Base-by-base conservation (phyloP, 441 rosid species). In the Breynia disticha region DNA sequence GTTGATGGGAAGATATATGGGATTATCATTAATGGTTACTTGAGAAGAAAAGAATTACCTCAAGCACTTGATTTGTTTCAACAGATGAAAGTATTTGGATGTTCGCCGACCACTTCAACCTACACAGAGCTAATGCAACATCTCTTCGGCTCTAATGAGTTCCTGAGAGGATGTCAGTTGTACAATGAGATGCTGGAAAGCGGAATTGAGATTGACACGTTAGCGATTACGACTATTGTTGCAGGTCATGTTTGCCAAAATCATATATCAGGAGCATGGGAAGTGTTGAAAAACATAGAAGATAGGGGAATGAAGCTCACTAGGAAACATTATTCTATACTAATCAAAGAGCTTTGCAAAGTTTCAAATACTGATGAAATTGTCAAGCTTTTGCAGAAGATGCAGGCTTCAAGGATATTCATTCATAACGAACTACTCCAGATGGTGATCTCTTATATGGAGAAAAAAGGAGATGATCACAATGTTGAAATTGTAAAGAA, bases 81-180 rank as follows among this genome's bases (percentile, higher is more conserved):
- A 52, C 62, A 49, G 65, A 67, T 82, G 72, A 86, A 79, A 68
- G 77, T 67, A 52, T 67, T 64, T 44, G 90, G 93, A 18, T 52
- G 22, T 70, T 43, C 54, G 21, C 86, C 80, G 2, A 60, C 66
- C 45, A 65, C 72, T 60, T 75, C 81, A 56, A 80, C 87, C 39
- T 82, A 79, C 46, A 80, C 90, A 17, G 87, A 76, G 63, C 62
- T 89, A 50, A 79, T 89, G 71, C 95, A 82, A 55, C 66, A 66
- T 35, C 76, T 80, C 20, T 84, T 89, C 75, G 64, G 60, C 67
- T 62, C 41, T 19, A 72, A 71, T 32, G 68, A 79, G 64, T 89
- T 69, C 59, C 55, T 72, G 41, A 74, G 76, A 66, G 94, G 90
- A 57, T 71, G 67, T 7, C 67, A 67, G 50, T 56, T 89, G 50